phyloP scores from a whole-genome alignment of 139 green algal species.

The Mesotaenium endlicherianum region DNA sequence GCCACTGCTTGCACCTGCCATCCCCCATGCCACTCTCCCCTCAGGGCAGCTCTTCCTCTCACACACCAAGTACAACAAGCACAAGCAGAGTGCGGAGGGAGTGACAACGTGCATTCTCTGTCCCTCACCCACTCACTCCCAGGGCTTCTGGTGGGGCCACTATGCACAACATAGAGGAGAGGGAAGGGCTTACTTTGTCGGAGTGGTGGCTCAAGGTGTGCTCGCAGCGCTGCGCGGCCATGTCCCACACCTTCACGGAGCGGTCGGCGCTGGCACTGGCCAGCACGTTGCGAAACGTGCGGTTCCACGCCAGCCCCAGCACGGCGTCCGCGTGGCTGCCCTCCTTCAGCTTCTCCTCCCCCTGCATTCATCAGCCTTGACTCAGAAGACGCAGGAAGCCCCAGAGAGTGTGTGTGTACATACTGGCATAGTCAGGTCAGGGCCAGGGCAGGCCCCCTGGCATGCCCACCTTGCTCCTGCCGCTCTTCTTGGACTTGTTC shows the following conservation, averaged over 20 bases:
- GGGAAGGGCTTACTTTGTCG: slow-evolving; percentile 69
- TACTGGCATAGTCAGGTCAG: too few relatives aligned
- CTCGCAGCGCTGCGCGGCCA: slow-evolving; percentile 53
- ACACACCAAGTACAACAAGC: too few relatives aligned
- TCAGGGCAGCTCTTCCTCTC: too few relatives aligned
- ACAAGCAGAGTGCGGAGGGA: too few relatives aligned
- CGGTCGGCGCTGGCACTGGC: slow-evolving; percentile 79
- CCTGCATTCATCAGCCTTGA: background rate
- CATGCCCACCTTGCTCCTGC: background rate
- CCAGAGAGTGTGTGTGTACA: too few relatives aligned
- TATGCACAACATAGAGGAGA: too few relatives aligned
- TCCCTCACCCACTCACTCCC: background rate
- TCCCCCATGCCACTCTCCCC: too few relatives aligned
- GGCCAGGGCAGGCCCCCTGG: background rate
- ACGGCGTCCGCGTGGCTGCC: slow-evolving; percentile 89
- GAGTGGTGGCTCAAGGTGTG: slow-evolving; percentile 86
- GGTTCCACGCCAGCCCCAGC: slow-evolving; percentile 88
- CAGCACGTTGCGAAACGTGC: slow-evolving; percentile 82
- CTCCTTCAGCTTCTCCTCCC: slow-evolving; percentile 51
- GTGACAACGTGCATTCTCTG: too few relatives aligned
- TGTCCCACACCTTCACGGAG: slow-evolving; percentile 79
- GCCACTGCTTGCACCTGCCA: slow-evolving; percentile 79
- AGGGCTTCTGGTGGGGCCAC: background rate
- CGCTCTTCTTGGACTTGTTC: slow-evolving; percentile 54
- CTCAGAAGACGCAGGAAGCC: too few relatives aligned